Evolutionary conservation across 306 rosid genomes (phyloP).

Genomic region (Rubus idaeus): DNA sequence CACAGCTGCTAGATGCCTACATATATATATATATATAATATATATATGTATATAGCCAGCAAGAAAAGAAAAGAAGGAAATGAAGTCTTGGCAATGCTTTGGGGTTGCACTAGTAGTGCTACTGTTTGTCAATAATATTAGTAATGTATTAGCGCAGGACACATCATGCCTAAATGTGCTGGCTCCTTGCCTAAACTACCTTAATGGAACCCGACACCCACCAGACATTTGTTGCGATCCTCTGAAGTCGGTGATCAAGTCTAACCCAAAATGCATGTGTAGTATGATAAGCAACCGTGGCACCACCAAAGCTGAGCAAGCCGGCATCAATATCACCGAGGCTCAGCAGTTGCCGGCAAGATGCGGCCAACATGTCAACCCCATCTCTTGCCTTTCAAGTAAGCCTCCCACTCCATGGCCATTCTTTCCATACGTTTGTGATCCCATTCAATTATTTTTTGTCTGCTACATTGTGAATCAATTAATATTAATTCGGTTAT

Average conservation of each 20-base stretch:
- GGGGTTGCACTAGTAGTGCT: neutral
- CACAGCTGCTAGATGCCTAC: neutral
- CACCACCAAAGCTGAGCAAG: conserved; percentile 45
- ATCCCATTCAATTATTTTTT: neutral
- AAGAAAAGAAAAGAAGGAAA: neutral
- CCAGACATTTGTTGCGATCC: conserved; percentile 59
- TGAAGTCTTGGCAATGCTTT: conserved; percentile 2
- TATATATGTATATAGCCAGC: too few relatives aligned
- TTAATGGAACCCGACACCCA: conserved; percentile 52
- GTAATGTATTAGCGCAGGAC: conserved; percentile 1
- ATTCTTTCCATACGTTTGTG: neutral
- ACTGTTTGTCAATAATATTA: neutral
- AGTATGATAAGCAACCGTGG: conserved; percentile 51
- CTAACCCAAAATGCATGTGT: conserved; percentile 50
- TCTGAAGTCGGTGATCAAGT: conserved; percentile 46
- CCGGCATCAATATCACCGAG: conserved; percentile 49
- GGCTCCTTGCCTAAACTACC: conserved; percentile 52
- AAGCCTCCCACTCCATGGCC: neutral
- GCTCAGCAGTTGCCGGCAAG: conserved; percentile 50
- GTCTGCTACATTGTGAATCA: too few relatives aligned
- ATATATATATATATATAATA: too few relatives aligned
- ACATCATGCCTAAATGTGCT: conserved; percentile 43
- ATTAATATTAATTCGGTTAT: neutral
- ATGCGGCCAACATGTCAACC: conserved; percentile 58
- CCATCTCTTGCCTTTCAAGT: conserved; percentile 52